Evolutionary conservation across 371 early-diverging fungal species (phyloP).

Genomic region (Saksenaea oblongispora): DNA sequence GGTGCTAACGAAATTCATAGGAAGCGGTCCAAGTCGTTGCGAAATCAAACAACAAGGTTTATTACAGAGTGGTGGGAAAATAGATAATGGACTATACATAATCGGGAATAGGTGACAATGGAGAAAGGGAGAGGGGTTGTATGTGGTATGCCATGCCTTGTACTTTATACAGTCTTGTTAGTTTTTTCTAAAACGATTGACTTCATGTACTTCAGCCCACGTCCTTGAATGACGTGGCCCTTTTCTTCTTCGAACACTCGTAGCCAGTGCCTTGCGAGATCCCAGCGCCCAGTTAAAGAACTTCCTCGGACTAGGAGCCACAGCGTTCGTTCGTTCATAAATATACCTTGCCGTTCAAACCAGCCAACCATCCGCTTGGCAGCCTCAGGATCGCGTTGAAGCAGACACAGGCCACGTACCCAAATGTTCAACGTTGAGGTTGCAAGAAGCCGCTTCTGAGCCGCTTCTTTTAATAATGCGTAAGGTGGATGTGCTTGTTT

Average conservation of each 20-base stretch:
- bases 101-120: not conserved
- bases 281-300: conserved; percentile 12
- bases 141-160: not conserved
- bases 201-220: not conserved
- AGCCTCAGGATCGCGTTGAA: conserved; percentile 28
- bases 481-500: conserved; percentile 16
- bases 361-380: conserved; percentile 30
- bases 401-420: conserved; percentile 38
- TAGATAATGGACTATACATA: conserved; percentile 2
- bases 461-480: conserved; percentile 25
- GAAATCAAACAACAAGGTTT: not conserved
- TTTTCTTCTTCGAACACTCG: conserved; percentile 19
- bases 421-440: conserved; percentile 41
- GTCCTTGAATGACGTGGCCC: not conserved
- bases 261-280: conserved; percentile 30
- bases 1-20: no score
- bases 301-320: conserved; percentile 36
- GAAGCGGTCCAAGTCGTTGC: not conserved
- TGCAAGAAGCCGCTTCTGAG: conserved; percentile 19
- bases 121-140: not conserved
- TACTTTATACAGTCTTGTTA: not conserved
- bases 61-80: not conserved
- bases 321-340: conserved; percentile 34
- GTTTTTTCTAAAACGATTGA: not conserved
- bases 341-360: conserved; percentile 18